phyloP scores from a whole-genome alignment of 2,329 filamentous ascomycete species.

The Talaromyces sp. region DNA sequence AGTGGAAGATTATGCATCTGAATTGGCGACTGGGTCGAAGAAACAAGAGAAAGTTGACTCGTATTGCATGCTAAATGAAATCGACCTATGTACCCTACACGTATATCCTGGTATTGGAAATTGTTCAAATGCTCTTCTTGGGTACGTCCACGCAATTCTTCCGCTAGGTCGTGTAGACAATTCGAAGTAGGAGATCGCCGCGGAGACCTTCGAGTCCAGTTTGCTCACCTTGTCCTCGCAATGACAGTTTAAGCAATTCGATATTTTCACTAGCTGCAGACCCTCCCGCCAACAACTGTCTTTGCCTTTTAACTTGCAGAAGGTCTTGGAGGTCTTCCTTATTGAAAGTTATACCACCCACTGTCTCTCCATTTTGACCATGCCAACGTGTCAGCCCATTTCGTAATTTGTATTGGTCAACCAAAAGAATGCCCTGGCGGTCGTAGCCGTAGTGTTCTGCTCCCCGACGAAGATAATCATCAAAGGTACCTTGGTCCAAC shows the following conservation, averaged over 20 bases:
- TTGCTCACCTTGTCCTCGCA: background rate
- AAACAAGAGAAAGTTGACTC: background rate
- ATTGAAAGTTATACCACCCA: background rate
- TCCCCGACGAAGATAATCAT: slow-evolving; percentile 10
- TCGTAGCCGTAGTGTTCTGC: slow-evolving; percentile 17
- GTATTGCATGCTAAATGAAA: background rate
- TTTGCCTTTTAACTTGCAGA: background rate
- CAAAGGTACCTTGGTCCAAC: slow-evolving; percentile 13
- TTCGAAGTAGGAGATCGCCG: slow-evolving; percentile 2
- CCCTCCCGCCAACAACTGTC: background rate
- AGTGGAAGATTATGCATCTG: no score
- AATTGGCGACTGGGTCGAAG: no score
- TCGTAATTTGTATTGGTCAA: background rate
- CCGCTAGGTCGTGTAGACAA: slow-evolving; percentile 3
- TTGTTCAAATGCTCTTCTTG: no score
- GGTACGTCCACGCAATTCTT: background rate
- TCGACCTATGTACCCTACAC: background rate
- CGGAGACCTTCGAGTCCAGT: background rate
- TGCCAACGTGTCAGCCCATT: background rate
- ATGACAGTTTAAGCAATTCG: slow-evolving; percentile 4
- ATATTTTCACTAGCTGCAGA: background rate
- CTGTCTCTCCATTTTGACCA: background rate
- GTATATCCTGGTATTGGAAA: background rate
- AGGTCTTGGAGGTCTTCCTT: slow-evolving; percentile 2
- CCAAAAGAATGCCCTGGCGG: background rate